Evolutionary conservation across 306 rosid genomes (phyloP).

Genomic region (Macrotyloma uniflorum): DNA sequence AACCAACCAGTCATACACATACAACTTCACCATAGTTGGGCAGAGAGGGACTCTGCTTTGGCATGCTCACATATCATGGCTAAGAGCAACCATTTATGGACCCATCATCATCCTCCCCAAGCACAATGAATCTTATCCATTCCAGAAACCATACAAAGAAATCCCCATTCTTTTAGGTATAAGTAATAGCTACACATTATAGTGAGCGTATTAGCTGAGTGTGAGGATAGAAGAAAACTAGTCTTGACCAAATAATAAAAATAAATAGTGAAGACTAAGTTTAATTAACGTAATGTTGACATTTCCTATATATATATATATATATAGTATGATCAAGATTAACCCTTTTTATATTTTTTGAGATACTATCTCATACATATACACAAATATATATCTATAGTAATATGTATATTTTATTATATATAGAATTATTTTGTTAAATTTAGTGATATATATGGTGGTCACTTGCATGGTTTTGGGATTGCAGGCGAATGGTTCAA

Average conservation of each 20-base stretch:
- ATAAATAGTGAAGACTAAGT: not conserved
- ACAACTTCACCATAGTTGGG: slow-evolving; percentile 75
- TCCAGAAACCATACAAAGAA: slow-evolving; percentile 67
- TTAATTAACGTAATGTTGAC: not conserved
- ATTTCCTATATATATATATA: not conserved
- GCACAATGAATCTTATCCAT: slow-evolving; percentile 73
- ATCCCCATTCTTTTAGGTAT: slow-evolving; percentile 75
- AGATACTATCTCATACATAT: not conserved
- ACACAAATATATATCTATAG: not conserved
- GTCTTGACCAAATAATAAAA: not conserved
- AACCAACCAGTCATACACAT: slow-evolving; percentile 58
- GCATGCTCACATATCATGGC: slow-evolving; percentile 94
- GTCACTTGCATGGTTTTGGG: slow-evolving; percentile 18
- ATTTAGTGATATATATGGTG: not conserved
- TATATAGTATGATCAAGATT: not conserved
- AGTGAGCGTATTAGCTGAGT: not conserved
- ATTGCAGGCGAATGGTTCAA: slow-evolving; percentile 89
- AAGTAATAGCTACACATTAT: not conserved
- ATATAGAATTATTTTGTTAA: not conserved
- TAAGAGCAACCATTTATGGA: slow-evolving; percentile 67
- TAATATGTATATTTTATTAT: not conserved
- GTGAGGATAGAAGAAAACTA: not conserved
- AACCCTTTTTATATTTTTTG: not conserved
- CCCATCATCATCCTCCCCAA: slow-evolving; percentile 78
- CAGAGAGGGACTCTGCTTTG: slow-evolving; percentile 84